Evolutionary conservation across 2,329 filamentous ascomycete genomes (phyloP).

Genomic region (Colletotrichum endophyticum): DNA sequence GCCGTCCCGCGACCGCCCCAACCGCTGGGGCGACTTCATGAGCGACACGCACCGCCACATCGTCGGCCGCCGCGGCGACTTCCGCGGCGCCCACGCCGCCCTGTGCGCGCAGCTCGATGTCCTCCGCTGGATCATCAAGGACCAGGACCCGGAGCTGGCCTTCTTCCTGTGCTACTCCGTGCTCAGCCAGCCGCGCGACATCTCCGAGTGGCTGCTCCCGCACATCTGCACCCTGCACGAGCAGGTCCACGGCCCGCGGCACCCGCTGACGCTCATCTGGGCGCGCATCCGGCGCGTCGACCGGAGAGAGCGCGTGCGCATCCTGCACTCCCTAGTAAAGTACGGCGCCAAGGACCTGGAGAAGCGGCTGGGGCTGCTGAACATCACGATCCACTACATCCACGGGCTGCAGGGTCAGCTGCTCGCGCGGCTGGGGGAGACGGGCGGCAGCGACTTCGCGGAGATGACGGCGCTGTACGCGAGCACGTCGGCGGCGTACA

Average conservation of each 20-base stretch:
- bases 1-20: background rate
- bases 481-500: background rate
- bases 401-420: background rate
- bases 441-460: background rate
- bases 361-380: background rate
- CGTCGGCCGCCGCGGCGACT: background rate
- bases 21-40: background rate
- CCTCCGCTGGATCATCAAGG: background rate
- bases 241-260: background rate
- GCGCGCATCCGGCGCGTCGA: background rate
- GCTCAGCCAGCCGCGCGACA: background rate
- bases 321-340: background rate
- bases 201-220: background rate
- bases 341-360: background rate
- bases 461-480: background rate
- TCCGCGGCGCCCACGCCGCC: background rate
- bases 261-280: background rate
- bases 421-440: background rate
- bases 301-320: background rate
- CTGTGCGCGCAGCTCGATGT: background rate
- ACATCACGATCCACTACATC: background rate
- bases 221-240: background rate
- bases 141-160: background rate
- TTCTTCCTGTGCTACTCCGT: background rate
- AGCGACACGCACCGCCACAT: background rate